Evolutionary conservation across 345 rosid genomes (phyloP).

Genomic region (Populus tremula): DNA sequence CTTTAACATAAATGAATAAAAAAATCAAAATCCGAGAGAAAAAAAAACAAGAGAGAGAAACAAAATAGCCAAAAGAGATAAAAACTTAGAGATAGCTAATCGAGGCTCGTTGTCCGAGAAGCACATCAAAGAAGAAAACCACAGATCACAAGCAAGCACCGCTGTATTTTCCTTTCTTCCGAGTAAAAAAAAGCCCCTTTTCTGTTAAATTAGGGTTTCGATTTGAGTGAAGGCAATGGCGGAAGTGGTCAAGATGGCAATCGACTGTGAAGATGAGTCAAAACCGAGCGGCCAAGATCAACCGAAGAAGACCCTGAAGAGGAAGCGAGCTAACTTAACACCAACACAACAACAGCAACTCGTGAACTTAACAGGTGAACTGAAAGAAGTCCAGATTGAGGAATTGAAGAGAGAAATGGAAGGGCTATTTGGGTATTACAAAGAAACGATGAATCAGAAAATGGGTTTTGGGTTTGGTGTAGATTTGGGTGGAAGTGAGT

Average conservation of each 20-base stretch:
- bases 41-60: neutral
- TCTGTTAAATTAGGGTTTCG: slow-evolving; percentile 2
- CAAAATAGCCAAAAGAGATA: neutral
- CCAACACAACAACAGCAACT: neutral
- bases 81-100: neutral
- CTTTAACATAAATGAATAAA: neutral
- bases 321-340: slow-evolving; percentile 48
- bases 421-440: slow-evolving; percentile 53
- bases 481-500: slow-evolving; percentile 24
- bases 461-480: slow-evolving; percentile 30
- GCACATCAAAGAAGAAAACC: neutral
- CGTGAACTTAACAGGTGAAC: slow-evolving; percentile 28
- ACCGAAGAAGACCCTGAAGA: slow-evolving; percentile 42
- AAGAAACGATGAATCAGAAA: slow-evolving; percentile 38
- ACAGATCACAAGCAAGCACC: neutral
- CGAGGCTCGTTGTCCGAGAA: neutral
- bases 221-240: neutral
- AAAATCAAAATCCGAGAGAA: no score
- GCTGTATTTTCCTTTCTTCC: neutral
- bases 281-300: slow-evolving; percentile 21
- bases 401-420: slow-evolving; percentile 43
- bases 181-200: neutral
- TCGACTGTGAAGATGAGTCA: slow-evolving; percentile 1
- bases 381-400: slow-evolving; percentile 42
- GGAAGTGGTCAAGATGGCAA: neutral